A percentile compares a stretch with the other conserved stretches of the same genome.
These are phyloP conservation scores for Curvularia sp. DNA, from an alignment of 2,329 filamentous ascomycete genomes.

Conservation along the genomic window DNA sequence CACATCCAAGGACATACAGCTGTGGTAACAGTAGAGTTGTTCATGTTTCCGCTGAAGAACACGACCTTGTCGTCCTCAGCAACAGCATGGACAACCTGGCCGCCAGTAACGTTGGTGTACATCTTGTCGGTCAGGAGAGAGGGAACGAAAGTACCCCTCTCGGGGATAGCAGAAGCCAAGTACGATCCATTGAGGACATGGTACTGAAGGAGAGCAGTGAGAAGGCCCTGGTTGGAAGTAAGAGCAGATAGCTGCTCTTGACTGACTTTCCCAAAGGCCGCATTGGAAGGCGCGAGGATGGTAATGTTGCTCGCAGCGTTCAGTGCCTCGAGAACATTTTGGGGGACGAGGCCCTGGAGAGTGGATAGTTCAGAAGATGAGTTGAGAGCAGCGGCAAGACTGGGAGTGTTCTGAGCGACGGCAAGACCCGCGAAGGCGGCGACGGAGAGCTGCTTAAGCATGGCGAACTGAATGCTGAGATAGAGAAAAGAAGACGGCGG, in stretches of 20 bases:
- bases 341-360: slow-evolving; percentile 48
- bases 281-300: slow-evolving; percentile 64
- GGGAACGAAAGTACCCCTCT: slow-evolving; percentile 55
- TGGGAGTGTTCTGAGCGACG: slow-evolving; percentile 39
- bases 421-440: slow-evolving; percentile 48
- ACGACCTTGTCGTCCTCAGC: slow-evolving; percentile 54
- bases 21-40: slow-evolving; percentile 58
- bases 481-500: neutral
- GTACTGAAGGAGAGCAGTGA: slow-evolving; percentile 62
- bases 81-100: slow-evolving; percentile 63
- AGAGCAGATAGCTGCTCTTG: slow-evolving; percentile 45
- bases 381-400: slow-evolving; percentile 29
- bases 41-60: slow-evolving; percentile 62
- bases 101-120: slow-evolving; percentile 66
- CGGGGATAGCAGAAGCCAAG: slow-evolving; percentile 47
- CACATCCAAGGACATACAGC: slow-evolving; percentile 52
- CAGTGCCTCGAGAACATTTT: slow-evolving; percentile 51
- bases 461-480: slow-evolving; percentile 27
- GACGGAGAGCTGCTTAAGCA: slow-evolving; percentile 52
- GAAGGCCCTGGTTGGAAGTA: slow-evolving; percentile 39
- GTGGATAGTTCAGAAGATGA: slow-evolving; percentile 38
- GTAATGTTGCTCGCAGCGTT: slow-evolving; percentile 60
- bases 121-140: slow-evolving; percentile 60
- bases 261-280: slow-evolving; percentile 55
- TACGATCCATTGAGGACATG: slow-evolving; percentile 65